Evolutionary conservation across 2,329 filamentous ascomycete species (phyloP), one percentile per base, ranked within the genome.

Genomic region (Westerdykella ornata): DNA sequence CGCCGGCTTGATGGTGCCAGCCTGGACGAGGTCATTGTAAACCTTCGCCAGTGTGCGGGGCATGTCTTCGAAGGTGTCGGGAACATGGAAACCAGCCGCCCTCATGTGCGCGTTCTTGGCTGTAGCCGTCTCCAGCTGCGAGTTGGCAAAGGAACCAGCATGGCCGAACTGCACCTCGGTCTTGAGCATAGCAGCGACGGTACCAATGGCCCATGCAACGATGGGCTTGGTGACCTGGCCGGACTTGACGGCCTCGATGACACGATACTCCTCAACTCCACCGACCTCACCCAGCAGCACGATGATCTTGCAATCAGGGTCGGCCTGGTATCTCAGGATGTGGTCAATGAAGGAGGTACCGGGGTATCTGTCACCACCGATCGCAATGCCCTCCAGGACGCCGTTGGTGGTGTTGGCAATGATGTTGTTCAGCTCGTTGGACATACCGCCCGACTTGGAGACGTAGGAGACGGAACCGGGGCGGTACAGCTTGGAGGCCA

Each of bases 401-500:
- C 92, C 92, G 68, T 98, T 88, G 61, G 92, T 96, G 71, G 79
- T 94, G 70, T 95, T 85, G 44, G 89, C 80, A 64, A 98, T 85
- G 71, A 98, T 97, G 82, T 98, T 98, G 85, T 98, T 98, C 65
- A 98, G 76, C 78, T 98, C 92, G 80, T 98, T 98, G 72, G 92
- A 97, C 92, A 98, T 98, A 75, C 92, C 92, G 68, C 92, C 92
- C 45, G 92, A 98, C 80, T 98, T 98, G 79, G 90, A 97, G 72
- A 98, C 92, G 72, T 98, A 98, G 61, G 88, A 92, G 56, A 98
- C 89, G 59, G 92, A 97, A 61, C 92, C 92, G 75, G 92, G 92
- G 73, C 92, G 90, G 83, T 98, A 98, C 48, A 98, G 87, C 83
- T 98, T 98, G 69, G 92, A 97, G 59, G 92, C 88, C 52, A 98